A percentile compares a stretch with the other conserved stretches of the same genome.
Evolutionary conservation across 2,329 filamentous ascomycete genomes (phyloP).

Genomic region (Ceratocystis cubensis): DNA sequence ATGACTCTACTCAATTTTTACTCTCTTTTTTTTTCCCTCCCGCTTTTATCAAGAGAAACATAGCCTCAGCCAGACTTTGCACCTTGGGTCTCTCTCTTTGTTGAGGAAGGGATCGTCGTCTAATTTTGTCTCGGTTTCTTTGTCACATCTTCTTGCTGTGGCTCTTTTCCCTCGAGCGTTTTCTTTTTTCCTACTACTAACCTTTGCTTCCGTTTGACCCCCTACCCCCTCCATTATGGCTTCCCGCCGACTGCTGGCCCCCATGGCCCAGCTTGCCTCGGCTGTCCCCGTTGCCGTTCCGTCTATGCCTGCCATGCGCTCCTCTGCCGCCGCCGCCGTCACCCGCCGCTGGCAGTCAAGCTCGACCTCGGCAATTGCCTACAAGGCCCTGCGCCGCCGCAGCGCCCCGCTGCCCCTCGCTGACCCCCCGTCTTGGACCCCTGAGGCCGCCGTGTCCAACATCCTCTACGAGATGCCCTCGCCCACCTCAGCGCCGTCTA

Average conservation of each 20-base stretch:
- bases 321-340: conserved; percentile 12
- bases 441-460: conserved; percentile 88
- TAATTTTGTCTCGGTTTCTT: neutral
- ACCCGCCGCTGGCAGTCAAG: conserved; percentile 35
- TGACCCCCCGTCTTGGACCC: conserved; percentile 67
- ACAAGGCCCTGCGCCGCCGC: conserved; percentile 90
- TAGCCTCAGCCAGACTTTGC: conserved; percentile 9
- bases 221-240: conserved; percentile 30
- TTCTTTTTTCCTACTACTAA: conserved; percentile 10
- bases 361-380: conserved; percentile 86
- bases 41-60: conserved; percentile 14
- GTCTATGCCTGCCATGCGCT: conserved; percentile 27
- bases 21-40: conserved; percentile 16
- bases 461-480: conserved; percentile 97
- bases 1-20: conserved; percentile 9
- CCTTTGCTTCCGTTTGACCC: conserved; percentile 6
- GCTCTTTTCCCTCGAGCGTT: neutral
- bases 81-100: conserved; percentile 10
- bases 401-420: conserved; percentile 73
- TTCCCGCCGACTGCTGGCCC: conserved; percentile 34
- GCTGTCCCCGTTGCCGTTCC: conserved; percentile 24
- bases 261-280: conserved; percentile 29
- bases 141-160: neutral
- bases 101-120: neutral
- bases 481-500: conserved; percentile 69